A percentile compares a stretch with the other conserved stretches of the same genome.
Evolutionary conservation across 1,284 basidiomycete genomes (phyloP).

Genomic region (Coniferiporia weirii): DNA sequence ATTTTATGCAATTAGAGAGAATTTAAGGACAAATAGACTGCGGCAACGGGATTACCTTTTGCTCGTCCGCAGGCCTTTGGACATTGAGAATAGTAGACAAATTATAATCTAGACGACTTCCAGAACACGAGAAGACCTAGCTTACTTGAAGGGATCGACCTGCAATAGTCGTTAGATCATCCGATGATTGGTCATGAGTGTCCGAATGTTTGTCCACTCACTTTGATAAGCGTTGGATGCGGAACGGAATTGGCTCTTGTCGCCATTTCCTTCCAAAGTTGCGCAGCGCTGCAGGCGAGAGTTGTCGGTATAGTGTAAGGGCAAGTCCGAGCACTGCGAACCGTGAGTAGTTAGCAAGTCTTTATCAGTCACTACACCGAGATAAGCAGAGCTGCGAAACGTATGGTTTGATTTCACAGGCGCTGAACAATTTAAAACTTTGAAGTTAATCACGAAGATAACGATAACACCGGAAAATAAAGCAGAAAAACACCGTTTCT

Average conservation of each 20-base stretch:
- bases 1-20: background rate
- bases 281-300: too few relatives aligned
- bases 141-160: conserved; percentile 52
- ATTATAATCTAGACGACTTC: background rate
- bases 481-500: too few relatives aligned
- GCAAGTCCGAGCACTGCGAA: too few relatives aligned
- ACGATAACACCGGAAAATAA: too few relatives aligned
- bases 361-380: background rate
- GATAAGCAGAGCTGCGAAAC: background rate
- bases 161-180: conserved; percentile 24
- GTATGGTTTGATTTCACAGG: background rate
- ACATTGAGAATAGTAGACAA: background rate
- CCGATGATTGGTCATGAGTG: conserved; percentile 28
- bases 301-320: too few relatives aligned
- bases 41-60: conserved; percentile 40
- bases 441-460: background rate
- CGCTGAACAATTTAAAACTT: background rate
- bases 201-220: conserved; percentile 19
- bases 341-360: too few relatives aligned
- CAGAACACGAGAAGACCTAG: background rate
- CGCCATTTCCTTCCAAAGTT: conserved; percentile 36
- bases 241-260: conserved; percentile 53
- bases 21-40: background rate
- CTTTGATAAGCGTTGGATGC: conserved; percentile 45
- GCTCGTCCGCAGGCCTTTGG: conserved; percentile 52